Base-by-base conservation (phyloP, 2,329 filamentous ascomycete genomes). In the Phyllosticta citrichinensis region DNA sequence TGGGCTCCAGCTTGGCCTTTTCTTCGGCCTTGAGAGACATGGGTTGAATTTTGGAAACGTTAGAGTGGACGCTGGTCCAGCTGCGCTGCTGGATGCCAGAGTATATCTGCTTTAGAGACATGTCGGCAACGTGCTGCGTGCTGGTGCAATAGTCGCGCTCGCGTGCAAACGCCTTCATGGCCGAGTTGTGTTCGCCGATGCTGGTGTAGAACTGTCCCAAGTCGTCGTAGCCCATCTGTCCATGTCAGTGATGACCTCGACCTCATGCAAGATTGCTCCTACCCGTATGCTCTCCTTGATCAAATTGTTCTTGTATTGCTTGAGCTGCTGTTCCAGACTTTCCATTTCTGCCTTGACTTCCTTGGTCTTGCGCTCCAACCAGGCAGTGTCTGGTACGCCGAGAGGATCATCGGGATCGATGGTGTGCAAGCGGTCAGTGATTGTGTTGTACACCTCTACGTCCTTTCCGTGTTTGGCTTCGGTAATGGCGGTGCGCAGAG, bases 261-360 rank as follows among this genome's bases (percentile, higher is more conserved):
- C 27, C 4, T 1, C 2, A 5, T 17, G 2, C 20, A 14, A 2
- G 10, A n/a, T 9, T 25, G 8, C n/a, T 64, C 68, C 69, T 79
- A 95, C 91, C 66, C 92, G 78, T 68, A 97, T 96, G 76, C 91
- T 97, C 76, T 99, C 94, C 72, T 97, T 96, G 68, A 99, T 91
- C 52, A 97, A 77, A 68, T 97, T 99, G 71, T 97, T 96, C 76
- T 94, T 96, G 75, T 97, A 97, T 1, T 87, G 87, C 73, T 91
- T 92, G 20, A 99, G 79, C 73, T 97, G 91, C 17, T 82, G 78
- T 70, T 97, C 91, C 60, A 97, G 79, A n/a, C 88, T 83, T 60
- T 84, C 80, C 0, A 87, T 87, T 73, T 96, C 88, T 1, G 78
- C 76, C 66, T 83, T 83, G 67, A 92, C 89, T 57, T 81, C 77